A percentile compares a stretch with the other conserved stretches of the same genome.
These are phyloP conservation scores for Nicotiana otophora DNA, from an alignment of 257 asterid species.

Conservation along the genomic window DNA sequence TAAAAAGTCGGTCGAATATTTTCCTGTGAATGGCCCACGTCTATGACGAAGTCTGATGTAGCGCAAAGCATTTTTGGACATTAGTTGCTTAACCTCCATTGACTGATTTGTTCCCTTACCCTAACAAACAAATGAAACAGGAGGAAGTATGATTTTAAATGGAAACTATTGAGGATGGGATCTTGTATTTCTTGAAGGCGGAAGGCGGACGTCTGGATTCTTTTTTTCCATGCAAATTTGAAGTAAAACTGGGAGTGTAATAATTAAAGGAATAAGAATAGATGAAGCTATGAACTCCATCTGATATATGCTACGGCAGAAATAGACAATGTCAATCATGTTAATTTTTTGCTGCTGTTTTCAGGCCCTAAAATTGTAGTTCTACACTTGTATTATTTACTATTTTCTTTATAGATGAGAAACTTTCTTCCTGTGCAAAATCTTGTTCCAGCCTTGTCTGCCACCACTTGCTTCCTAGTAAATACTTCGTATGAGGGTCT, in stretches of 20 bases:
- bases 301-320: too few species aligned
- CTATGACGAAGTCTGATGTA: conserved; percentile 36
- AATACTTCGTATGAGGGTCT: neutral
- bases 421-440: neutral
- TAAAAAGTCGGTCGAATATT: conserved; percentile 20
- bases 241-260: too few species aligned
- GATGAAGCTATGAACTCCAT: too few species aligned
- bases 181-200: neutral
- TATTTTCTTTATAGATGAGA: neutral
- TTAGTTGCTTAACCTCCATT: conserved; percentile 18
- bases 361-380: too few species aligned
- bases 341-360: too few species aligned
- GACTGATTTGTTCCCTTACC: neutral
- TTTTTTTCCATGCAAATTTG: too few species aligned
- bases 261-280: too few species aligned
- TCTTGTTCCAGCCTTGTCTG: neutral
- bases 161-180: neutral
- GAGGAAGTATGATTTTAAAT: neutral
- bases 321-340: too few species aligned
- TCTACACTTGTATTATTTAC: too few species aligned
- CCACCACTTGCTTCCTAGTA: neutral
- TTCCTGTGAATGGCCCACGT: conserved; percentile 50
- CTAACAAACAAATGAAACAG: neutral
- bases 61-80: conserved; percentile 49
- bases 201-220: neutral